A percentile compares a stretch with the other conserved stretches of the same genome.
Evolutionary conservation across 306 rosid genomes (phyloP).

Genomic region (Hippophae rhamnoides): DNA sequence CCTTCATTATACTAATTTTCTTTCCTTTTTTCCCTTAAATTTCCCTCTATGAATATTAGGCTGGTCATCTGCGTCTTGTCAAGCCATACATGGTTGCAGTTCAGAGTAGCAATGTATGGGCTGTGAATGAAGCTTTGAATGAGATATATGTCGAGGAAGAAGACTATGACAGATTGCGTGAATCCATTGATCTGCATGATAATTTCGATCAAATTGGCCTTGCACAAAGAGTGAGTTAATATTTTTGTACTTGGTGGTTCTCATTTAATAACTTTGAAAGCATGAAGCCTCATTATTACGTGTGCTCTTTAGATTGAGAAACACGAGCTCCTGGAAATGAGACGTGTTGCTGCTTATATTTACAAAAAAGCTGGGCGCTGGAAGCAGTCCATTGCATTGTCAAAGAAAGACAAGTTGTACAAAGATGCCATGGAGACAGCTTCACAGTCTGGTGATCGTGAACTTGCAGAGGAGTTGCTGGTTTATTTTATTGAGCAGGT

Average conservation of each 20-base stretch:
- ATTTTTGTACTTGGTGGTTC: constrained; percentile 11
- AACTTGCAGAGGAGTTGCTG: constrained; percentile 95
- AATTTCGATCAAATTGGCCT: constrained; percentile 98
- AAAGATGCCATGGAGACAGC: constrained; percentile 99
- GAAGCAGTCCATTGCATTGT: constrained; percentile 98
- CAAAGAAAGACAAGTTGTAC: constrained; percentile 98
- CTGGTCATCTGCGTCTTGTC: constrained; percentile 92
- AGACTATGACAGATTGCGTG: constrained; percentile 94
- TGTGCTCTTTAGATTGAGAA: constrained; percentile 73
- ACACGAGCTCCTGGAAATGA: constrained; percentile 97
- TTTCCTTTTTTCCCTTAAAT: background rate
- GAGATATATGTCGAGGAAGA: constrained; percentile 98
- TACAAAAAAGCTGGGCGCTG: constrained; percentile 98
- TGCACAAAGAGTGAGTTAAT: constrained; percentile 73
- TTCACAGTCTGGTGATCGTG: constrained; percentile 96
- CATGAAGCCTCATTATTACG: constrained; percentile 17
- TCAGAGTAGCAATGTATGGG: constrained; percentile 94
- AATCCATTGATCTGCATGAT: constrained; percentile 95
- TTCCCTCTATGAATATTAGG: constrained; percentile 33
- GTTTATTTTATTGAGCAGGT: constrained; percentile 95
- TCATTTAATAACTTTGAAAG: constrained; percentile 11
- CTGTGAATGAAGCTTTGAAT: constrained; percentile 97
- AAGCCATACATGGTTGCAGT: constrained; percentile 99
- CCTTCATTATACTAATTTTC: constrained; percentile 11
- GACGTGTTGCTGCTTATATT: constrained; percentile 97